Base-by-base conservation (phyloP, 2,329 filamentous ascomycete species). In the Ceratocystis huliohia region DNA sequence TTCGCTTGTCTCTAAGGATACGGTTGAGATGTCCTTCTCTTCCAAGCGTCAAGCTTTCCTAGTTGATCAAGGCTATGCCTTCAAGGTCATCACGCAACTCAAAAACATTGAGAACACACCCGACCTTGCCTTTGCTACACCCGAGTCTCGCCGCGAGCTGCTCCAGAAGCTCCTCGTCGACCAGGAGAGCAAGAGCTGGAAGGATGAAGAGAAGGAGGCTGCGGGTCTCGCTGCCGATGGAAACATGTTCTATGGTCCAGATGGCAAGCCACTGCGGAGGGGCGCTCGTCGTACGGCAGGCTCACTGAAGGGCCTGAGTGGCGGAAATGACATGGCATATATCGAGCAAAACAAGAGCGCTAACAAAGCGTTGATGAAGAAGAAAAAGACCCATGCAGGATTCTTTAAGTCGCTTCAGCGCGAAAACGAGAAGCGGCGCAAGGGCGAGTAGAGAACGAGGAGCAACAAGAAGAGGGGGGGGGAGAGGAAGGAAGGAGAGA, bases 301-400 rank as follows among this genome's bases (percentile, higher is more conserved):
- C 28, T 91, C 86, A 13, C 80, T 99, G 66, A 88, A 87, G 63
- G 92, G 95, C 71, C 81, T 96, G 66, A 91, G 89, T 66, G 94
- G 94, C 67, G 94, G 92, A 0, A 89, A 96, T 73, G 90, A 95
- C 73, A 97, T 99, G 94, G 92, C 93, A n/a, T 97, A 93, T 74
- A 85, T 91, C 66, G 89, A 93, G 75, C 87, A 89, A 76, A 91
- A 89, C 75, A 88, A 86, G 78, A 85, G 81, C 71, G 80, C 82
- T 70, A 90, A 89, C 72, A 73, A 75, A 62, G 67, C 72, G 1
- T 66, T 76, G 20, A 77, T 74, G 70, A 75, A 74, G 70, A 77
- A 77, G 72, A 75, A 75, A 69, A 75, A 78, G 65, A 76, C 74
- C 69, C 72, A 72, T 65, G 68, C 74, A 1, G 77, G 77, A 69